Evolutionary conservation across 2,329 filamentous ascomycete species (phyloP), one percentile per base, ranked within the genome.

Genomic region (Alternaria angustiovoidea): DNA sequence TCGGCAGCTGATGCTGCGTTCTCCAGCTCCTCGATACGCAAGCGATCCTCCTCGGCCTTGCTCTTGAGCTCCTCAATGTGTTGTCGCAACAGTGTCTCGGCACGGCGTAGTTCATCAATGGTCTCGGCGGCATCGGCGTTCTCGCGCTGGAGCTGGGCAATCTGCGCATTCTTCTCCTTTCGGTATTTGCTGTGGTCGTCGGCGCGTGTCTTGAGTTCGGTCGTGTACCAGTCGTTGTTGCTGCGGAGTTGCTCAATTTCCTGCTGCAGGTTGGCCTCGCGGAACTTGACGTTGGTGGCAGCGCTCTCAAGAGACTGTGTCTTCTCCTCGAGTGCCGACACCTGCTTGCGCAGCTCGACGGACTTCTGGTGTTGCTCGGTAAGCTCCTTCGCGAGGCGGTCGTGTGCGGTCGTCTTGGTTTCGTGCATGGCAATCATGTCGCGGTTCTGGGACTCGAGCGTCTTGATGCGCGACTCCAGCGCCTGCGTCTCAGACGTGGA

Each of bases 171-270:
- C 84, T 97, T 98, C 76, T 99, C 95, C 75, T 97, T 98, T 64
- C 95, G 89, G 79, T 91, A 94, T 74, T 94, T 97, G 67, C 94
- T 87, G 48, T 93, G 89, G 75, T 99, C 95, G 8, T 89, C 87
- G 63, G 87, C 90, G 81, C 97, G 96, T 0, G 92, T 94, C 82
- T 96, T 94, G 22, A 98, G 86, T 78, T 99, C 95, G 42, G 86
- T 89, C 74, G 97, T 93, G 57, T 95, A 90, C 91, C 93, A 99
- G 70, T 98, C 94, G 66, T 92, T 92, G 81, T 93, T 97, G 72
- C 91, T 91, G 76, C 93, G 93, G 18, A 94, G 88, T 57, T 96
- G 84, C 42, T 96, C 93, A 36, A 98, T 85, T 77, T 98, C 94
- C 77, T 97, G 94, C 78, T 95, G 89, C 12, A 98, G 83, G 30